Conservation (phyloP, 208 protist genomes). For the Herpetomonas samuelpessoai region DNA sequence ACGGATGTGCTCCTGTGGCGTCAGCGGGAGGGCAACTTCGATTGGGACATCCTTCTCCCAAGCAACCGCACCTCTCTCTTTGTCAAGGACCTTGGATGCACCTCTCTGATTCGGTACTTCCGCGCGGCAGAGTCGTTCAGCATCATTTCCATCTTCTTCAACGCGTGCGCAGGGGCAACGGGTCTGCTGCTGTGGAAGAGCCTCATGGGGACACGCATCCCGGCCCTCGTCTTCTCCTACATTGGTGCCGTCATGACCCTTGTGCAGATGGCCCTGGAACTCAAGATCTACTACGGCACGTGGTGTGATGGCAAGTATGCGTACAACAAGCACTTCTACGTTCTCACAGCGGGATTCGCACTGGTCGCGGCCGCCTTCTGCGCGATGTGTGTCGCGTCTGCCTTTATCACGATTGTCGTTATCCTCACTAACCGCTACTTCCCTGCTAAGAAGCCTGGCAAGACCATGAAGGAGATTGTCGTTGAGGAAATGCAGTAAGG, state of each 20-base stretch:
- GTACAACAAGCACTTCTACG: conserved; percentile 50
- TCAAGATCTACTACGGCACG: conserved; percentile 61
- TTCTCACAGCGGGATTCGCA: conserved; percentile 58
- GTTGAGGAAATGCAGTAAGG: conserved; percentile 24
- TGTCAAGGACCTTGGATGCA: conserved; percentile 37
- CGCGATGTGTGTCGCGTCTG: conserved; percentile 35
- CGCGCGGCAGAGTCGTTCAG: conserved; percentile 49
- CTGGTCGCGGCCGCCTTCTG: conserved; percentile 41
- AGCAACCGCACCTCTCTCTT: conserved; percentile 22
- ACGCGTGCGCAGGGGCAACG: conserved; percentile 23
- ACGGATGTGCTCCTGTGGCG: conserved; percentile 68
- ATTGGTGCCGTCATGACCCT: conserved; percentile 24
- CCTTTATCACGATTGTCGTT: conserved; percentile 32
- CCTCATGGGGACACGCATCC: conserved; percentile 30
- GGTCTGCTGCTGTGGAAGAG: conserved; percentile 53
- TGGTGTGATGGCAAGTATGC: conserved; percentile 53
- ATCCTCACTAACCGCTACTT: conserved; percentile 45
- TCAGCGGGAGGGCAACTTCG: conserved; percentile 32
- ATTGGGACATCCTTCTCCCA: conserved; percentile 32
- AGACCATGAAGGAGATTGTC: conserved; percentile 40
- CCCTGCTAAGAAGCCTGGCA: conserved; percentile 33
- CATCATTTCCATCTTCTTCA: conserved; percentile 46
- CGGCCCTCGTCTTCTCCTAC: conserved; percentile 49
- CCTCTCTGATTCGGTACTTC: conserved; percentile 31
- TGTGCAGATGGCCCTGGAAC: conserved; percentile 49